Conservation (phyloP, 108 stramenopile genomes). For the Phaeodactylum tricornutum region DNA sequence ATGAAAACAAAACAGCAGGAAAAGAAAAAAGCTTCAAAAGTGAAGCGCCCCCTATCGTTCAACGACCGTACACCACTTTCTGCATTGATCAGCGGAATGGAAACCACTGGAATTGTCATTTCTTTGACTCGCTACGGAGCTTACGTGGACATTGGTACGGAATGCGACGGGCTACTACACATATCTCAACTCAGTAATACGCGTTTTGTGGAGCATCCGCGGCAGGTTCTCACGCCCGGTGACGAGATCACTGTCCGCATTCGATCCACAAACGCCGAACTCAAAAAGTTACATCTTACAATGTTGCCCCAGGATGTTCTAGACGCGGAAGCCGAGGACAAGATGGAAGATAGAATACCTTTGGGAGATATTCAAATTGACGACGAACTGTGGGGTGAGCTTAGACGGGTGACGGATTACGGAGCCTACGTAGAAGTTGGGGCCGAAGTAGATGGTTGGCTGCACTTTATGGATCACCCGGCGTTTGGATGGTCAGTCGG, state of each 20-base stretch:
- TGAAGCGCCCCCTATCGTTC: slow-evolving; percentile 43
- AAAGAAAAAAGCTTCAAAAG: slow-evolving; percentile 34
- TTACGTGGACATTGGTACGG: slow-evolving; percentile 82
- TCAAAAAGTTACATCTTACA: slow-evolving; percentile 74
- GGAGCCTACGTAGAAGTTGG: slow-evolving; percentile 88
- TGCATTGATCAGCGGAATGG: slow-evolving; percentile 36
- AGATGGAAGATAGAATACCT: slow-evolving; percentile 45
- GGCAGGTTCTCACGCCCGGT: slow-evolving; percentile 57
- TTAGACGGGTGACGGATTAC: slow-evolving; percentile 80
- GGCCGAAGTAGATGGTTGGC: slow-evolving; percentile 80
- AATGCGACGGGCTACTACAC: slow-evolving; percentile 83
- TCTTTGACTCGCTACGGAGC: slow-evolving; percentile 82
- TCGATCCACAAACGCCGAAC: slow-evolving; percentile 33
- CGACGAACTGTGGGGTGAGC: slow-evolving; percentile 87
- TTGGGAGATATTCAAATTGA: slow-evolving; percentile 71
- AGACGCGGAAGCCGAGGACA: slow-evolving; percentile 38
- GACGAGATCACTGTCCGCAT: slow-evolving; percentile 62
- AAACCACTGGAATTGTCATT: slow-evolving; percentile 56
- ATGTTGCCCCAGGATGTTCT: slow-evolving; percentile 48
- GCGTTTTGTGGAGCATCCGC: slow-evolving; percentile 72
- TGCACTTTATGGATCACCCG: slow-evolving; percentile 93
- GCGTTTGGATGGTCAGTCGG: slow-evolving; percentile 46
- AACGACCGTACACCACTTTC: slow-evolving; percentile 37
- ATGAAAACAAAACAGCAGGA: slow-evolving; percentile 43
- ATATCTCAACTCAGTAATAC: slow-evolving; percentile 67